phyloP scores from a whole-genome alignment of 108 stramenopile genomes.

The Nitzschia putrida region DNA sequence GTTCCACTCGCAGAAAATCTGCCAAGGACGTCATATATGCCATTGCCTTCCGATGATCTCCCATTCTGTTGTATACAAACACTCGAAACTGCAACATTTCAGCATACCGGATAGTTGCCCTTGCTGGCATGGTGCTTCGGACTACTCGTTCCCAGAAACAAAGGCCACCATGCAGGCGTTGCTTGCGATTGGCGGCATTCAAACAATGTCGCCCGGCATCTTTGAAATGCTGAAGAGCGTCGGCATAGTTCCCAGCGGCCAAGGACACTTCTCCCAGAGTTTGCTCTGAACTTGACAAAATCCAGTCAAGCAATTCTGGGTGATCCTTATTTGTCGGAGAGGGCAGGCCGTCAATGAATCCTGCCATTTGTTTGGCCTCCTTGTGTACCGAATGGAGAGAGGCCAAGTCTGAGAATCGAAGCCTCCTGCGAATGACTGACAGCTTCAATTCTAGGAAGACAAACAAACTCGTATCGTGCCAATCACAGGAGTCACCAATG shows the following conservation, averaged over 20 bases:
- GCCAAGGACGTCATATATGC: slow-evolving; percentile 16
- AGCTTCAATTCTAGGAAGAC: too few species aligned
- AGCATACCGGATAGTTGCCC: slow-evolving; percentile 17
- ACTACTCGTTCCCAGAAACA: slow-evolving; percentile 15
- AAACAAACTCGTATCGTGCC: too few species aligned
- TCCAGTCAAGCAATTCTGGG: not conserved
- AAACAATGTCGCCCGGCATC: not conserved
- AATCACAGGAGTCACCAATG: too few species aligned
- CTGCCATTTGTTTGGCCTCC: too few species aligned
- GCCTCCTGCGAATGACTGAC: too few species aligned
- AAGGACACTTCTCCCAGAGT: not conserved
- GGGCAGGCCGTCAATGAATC: too few species aligned
- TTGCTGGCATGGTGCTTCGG: slow-evolving; percentile 2
- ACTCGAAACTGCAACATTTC: slow-evolving; percentile 10
- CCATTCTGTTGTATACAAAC: slow-evolving; percentile 12
- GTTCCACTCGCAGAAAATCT: slow-evolving; percentile 20
- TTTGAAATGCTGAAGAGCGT: slow-evolving; percentile 8
- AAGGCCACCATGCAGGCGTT: too few species aligned
- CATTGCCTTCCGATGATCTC: slow-evolving; percentile 36
- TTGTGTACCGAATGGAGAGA: too few species aligned
- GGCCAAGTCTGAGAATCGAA: too few species aligned
- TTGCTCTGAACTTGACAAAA: slow-evolving; percentile 6
- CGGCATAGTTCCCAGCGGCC: not conserved
- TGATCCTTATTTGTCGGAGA: not conserved
- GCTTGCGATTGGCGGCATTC: not conserved